Evolutionary conservation across 345 rosid species (phyloP), one percentile per base, ranked within the genome.

Genomic region (Zanthoxylum bungeanum): DNA sequence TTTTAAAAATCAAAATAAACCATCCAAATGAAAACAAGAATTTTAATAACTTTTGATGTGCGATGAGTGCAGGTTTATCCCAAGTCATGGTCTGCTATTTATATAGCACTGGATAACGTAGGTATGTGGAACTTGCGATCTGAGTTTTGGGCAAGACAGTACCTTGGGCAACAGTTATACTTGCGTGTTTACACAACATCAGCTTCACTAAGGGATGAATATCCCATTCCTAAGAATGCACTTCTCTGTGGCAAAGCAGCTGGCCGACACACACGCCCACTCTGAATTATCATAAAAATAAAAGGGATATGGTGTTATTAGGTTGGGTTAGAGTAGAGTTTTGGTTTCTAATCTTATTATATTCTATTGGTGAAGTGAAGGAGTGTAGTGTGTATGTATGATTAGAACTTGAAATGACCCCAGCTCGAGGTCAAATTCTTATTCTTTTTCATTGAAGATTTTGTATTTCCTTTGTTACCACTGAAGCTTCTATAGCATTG

Each of bases 121-220:
- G 99, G 99, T 4, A 92, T 92, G 99, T 95, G 99, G 99, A 85
- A 95, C 87, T 4, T 95, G 63, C 87, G 99, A 77, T 63, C 97
- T 0, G 99, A 95, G 78, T 84, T 85, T 24, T 95, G 98, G 99
- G 99, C 96, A 10, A 78, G 98, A 24, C 98, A 89, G 64, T 94
- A 94, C 82, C 89, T 94, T 4, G 98, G 98, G 63, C 98, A 94
- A 68, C 99, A 95, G 44, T 76, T 95, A 27, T 95, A 95, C 47
- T 33, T 95, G 74, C 86, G 99, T 4, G 98, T 95, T 36, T 88
- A 72, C 72, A 92, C 99, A 8, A 0, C 84, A 10, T 85, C 97
- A 2, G 85, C 88, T 68, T 95, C 99, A 11, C 86, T 91, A 7
- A 85, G 99, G 76, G 99, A 95, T 66, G 99, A 95, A 51, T 92